phyloP scores from a whole-genome alignment of 495 filamentous ascomycete species.

The Aspergillus coremiiformis region DNA sequence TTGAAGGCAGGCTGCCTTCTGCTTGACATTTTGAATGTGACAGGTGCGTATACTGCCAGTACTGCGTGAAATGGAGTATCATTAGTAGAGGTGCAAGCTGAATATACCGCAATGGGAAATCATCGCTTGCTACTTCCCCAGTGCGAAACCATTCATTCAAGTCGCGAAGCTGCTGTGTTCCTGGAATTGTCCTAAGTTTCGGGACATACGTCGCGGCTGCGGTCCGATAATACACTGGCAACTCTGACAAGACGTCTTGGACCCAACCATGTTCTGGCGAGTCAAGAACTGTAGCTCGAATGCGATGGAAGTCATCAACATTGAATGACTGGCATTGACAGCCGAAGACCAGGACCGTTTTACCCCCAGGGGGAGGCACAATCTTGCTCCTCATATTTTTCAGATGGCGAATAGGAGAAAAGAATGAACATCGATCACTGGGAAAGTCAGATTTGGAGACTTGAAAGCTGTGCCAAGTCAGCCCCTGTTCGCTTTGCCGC shows the following conservation, averaged over 20 bases:
- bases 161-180: slow-evolving; percentile 17
- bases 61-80: slow-evolving; percentile 29
- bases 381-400: not conserved
- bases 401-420: not conserved
- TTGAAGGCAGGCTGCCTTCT: not conserved
- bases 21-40: not conserved
- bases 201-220: slow-evolving; percentile 19
- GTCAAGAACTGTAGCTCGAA: slow-evolving; percentile 24
- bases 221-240: slow-evolving; percentile 22
- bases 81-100: slow-evolving; percentile 33
- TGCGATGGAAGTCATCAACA: slow-evolving; percentile 15
- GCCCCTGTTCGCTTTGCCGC: not conserved
- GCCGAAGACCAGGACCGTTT: slow-evolving; percentile 24
- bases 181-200: slow-evolving; percentile 15
- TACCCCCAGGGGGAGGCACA: not conserved
- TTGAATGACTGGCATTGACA: slow-evolving; percentile 31
- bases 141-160: slow-evolving; percentile 20
- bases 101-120: slow-evolving; percentile 23
- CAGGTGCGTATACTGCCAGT: slow-evolving; percentile 12
- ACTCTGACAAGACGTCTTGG: slow-evolving; percentile 21
- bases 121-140: slow-evolving; percentile 8
- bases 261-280: slow-evolving; percentile 24
- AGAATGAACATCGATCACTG: too few relatives aligned
- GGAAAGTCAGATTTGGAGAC: too few relatives aligned
- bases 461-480: not conserved